These are phyloP conservation scores for Scheffersomyces ergatensis DNA, from an alignment of 805 yeast species.

Conservation along the genomic window DNA sequence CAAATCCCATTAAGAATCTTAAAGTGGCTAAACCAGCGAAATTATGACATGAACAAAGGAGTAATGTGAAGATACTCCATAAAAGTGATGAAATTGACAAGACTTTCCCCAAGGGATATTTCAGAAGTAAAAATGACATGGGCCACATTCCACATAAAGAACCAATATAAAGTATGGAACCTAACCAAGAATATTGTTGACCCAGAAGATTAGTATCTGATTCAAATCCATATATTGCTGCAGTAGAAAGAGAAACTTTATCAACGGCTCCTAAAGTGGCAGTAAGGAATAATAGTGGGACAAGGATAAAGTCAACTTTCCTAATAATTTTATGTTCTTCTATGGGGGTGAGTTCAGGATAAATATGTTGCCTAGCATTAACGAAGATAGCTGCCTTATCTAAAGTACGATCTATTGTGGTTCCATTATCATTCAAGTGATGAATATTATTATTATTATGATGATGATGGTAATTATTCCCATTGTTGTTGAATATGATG, in stretches of 20 bases:
- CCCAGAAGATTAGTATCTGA: slow-evolving; percentile 10
- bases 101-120: slow-evolving; percentile 20
- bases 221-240: slow-evolving; percentile 16
- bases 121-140: slow-evolving; percentile 12
- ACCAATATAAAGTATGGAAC: slow-evolving; percentile 15
- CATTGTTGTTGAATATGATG: too few relatives aligned
- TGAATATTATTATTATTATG: too few relatives aligned
- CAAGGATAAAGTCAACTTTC: slow-evolving; percentile 12
- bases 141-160: slow-evolving; percentile 16
- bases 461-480: too few relatives aligned
- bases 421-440: too few relatives aligned
- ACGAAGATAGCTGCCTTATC: slow-evolving; percentile 14
- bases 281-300: slow-evolving; percentile 13
- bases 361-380: slow-evolving; percentile 8
- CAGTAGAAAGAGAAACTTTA: slow-evolving; percentile 14
- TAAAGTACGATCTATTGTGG: too few relatives aligned
- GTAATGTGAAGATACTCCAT: slow-evolving; percentile 14
- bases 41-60: slow-evolving; percentile 10
- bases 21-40: slow-evolving; percentile 13
- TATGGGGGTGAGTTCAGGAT: slow-evolving; percentile 11
- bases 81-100: slow-evolving; percentile 16
- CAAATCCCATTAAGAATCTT: slow-evolving; percentile 21
- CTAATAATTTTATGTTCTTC: slow-evolving; percentile 10
- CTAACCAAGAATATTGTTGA: slow-evolving; percentile 17
- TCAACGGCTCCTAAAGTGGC: slow-evolving; percentile 18